Percentiles rank a stretch among this genome's conserved stretches.
These are phyloP conservation scores for Aspergillus steynii DNA, from an alignment of 495 filamentous ascomycete species.

Conservation along the genomic window DNA sequence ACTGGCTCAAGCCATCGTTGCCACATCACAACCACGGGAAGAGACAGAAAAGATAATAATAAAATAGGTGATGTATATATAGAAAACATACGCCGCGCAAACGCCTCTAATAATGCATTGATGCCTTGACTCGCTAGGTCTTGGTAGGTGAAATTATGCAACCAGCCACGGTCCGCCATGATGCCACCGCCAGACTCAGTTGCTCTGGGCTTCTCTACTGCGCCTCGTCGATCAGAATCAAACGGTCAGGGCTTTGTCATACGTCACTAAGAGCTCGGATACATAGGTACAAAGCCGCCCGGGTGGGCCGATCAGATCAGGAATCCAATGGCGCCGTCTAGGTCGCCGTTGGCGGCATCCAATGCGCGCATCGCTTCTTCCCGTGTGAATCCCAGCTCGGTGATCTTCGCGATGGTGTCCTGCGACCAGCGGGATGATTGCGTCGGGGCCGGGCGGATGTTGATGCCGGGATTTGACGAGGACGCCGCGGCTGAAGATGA, in stretches of 20 bases:
- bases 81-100: background rate
- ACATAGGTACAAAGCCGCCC: background rate
- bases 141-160: background rate
- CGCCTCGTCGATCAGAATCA: background rate
- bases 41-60: background rate
- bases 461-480: conserved; percentile 24
- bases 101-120: background rate
- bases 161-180: background rate
- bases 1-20: background rate
- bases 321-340: conserved; percentile 83
- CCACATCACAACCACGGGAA: background rate
- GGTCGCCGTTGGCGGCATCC: conserved; percentile 78
- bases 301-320: conserved; percentile 52
- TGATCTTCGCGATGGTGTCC: conserved; percentile 60
- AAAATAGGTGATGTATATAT: background rate
- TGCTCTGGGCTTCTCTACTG: background rate
- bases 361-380: conserved; percentile 78
- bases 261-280: background rate
- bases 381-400: conserved; percentile 75
- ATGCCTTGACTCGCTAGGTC: background rate
- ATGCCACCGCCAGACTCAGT: background rate
- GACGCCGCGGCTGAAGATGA: conserved; percentile 32
- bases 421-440: conserved; percentile 41
- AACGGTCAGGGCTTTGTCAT: background rate
- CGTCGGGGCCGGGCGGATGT: conserved; percentile 32